A percentile compares a stretch with the other conserved stretches of the same genome.
phyloP scores from a whole-genome alignment of 768 basidiomycete species.

The Lepiota venenata region DNA sequence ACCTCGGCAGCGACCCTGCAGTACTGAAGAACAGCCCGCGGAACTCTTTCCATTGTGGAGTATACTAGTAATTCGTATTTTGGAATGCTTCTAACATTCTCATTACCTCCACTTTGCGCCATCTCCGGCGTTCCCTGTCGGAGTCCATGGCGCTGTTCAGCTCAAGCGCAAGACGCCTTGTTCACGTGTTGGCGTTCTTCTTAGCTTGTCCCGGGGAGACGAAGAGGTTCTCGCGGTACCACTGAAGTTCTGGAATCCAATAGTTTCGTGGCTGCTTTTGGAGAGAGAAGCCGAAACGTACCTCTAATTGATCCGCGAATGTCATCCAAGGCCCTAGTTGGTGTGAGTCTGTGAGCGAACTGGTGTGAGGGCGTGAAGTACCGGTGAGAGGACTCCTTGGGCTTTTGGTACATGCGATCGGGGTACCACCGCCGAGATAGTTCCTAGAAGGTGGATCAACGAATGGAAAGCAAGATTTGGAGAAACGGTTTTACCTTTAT shows the following conservation, averaged over 20 bases:
- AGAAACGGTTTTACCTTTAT: conserved; percentile 53
- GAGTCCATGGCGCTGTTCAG: too few species aligned
- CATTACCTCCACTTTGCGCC: too few species aligned
- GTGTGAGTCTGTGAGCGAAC: neutral
- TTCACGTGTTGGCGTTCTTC: neutral
- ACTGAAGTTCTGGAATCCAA: conserved; percentile 59
- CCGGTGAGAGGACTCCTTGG: conserved; percentile 54
- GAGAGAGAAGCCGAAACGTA: conserved; percentile 18
- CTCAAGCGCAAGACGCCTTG: neutral
- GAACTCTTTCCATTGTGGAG: neutral
- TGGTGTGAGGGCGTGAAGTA: conserved; percentile 18
- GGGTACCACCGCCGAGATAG: conserved; percentile 71
- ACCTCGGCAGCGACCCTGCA: neutral
- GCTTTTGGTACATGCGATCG: conserved; percentile 24
- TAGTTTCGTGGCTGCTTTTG: neutral
- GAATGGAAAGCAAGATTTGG: neutral
- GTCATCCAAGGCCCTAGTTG: conserved; percentile 73
- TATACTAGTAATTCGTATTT: conserved; percentile 11
- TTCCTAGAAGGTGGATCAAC: conserved; percentile 45
- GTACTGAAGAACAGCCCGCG: neutral
- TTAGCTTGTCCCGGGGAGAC: conserved; percentile 21
- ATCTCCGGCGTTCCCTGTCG: too few species aligned
- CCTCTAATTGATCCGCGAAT: conserved; percentile 76
- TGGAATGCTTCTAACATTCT: neutral
- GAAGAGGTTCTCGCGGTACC: conserved; percentile 79